Evolutionary conservation across 441 rosid species (phyloP).

Genomic region (Cnidoscolus chayamansa): DNA sequence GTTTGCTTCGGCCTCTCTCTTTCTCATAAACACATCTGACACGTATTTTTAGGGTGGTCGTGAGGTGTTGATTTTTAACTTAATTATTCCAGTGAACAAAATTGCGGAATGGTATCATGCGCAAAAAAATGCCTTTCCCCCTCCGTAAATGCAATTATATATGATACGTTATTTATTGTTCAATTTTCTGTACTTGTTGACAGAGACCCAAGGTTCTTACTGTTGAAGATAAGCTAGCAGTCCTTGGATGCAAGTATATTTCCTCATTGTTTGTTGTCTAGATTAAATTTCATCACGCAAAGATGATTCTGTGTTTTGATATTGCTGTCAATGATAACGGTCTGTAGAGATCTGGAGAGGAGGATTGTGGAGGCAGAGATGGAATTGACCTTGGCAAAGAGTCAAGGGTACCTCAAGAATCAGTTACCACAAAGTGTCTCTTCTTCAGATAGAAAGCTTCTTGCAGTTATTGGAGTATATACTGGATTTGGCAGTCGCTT

Average conservation of each 20-base stretch:
- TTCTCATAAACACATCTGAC: neutral
- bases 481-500: constrained; percentile 89
- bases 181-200: constrained; percentile 23
- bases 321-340: constrained; percentile 12
- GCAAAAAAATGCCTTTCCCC: neutral
- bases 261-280: constrained; percentile 13
- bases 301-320: constrained; percentile 3
- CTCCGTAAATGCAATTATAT: neutral
- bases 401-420: constrained; percentile 72
- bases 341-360: constrained; percentile 75
- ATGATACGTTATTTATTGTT: constrained; percentile 15
- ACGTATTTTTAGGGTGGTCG: neutral
- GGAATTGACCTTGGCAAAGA: constrained; percentile 91
- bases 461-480: constrained; percentile 88
- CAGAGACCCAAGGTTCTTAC: constrained; percentile 94
- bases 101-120: neutral
- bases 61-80: neutral
- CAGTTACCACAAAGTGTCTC: constrained; percentile 42
- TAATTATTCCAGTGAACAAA: neutral
- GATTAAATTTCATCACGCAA: neutral
- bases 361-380: constrained; percentile 86
- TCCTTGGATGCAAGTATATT: constrained; percentile 90
- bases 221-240: constrained; percentile 78
- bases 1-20: constrained; percentile 33
- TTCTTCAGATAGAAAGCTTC: constrained; percentile 53